Evolutionary conservation across 495 filamentous ascomycete species (phyloP).

Genomic region (Bathelium albidoporum): DNA sequence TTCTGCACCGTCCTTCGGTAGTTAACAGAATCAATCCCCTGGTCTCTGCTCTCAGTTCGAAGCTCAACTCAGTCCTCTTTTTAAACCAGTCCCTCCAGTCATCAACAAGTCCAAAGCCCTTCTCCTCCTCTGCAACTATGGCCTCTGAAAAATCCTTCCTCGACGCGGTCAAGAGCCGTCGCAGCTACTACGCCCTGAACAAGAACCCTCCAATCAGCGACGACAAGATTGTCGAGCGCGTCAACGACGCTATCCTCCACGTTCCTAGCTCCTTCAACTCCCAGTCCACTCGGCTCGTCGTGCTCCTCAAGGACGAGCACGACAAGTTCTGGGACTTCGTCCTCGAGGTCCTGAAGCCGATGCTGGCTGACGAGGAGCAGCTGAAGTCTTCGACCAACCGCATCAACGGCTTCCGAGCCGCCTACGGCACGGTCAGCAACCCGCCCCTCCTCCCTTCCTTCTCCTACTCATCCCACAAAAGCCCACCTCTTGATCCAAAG

Average conservation of each 20-base stretch:
- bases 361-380: slow-evolving; percentile 40
- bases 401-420: slow-evolving; percentile 44
- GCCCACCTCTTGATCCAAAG: neutral
- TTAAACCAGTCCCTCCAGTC: neutral
- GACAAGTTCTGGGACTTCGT: slow-evolving; percentile 55
- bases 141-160: slow-evolving; percentile 33
- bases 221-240: slow-evolving; percentile 45
- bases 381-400: slow-evolving; percentile 39
- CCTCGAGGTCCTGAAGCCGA: slow-evolving; percentile 41
- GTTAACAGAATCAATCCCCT: neutral
- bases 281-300: slow-evolving; percentile 50
- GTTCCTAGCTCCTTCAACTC: slow-evolving; percentile 56
- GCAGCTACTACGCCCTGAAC: slow-evolving; percentile 49
- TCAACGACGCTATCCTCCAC: slow-evolving; percentile 43
- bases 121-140: neutral
- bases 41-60: neutral
- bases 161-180: slow-evolving; percentile 44
- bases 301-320: slow-evolving; percentile 53
- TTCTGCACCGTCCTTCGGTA: neutral
- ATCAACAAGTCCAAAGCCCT: neutral
- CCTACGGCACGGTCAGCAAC: slow-evolving; percentile 41
- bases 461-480: neutral
- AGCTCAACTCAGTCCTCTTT: neutral
- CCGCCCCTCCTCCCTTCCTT: neutral
- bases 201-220: slow-evolving; percentile 44